Percentiles rank a stretch among this genome's conserved stretches.
Evolutionary conservation across 1,139 yeast genomes (phyloP).

Genomic region (Williopsis jadinii): DNA sequence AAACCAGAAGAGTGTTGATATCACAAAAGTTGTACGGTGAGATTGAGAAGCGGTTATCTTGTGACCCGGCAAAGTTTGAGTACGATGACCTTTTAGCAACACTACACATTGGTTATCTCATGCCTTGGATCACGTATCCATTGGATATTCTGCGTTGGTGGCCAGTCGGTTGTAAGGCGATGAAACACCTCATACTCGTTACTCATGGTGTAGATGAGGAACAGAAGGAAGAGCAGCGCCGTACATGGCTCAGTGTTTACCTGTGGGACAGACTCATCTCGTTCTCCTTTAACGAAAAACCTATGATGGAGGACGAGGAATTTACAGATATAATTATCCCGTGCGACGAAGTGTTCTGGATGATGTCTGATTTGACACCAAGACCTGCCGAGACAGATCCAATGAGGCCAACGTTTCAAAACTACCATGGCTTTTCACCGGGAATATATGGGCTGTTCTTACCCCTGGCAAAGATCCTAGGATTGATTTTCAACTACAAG

Average conservation of each 20-base stretch:
- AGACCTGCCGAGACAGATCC: constrained; percentile 13
- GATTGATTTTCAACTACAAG: constrained; percentile 11
- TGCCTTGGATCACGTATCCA: constrained; percentile 34
- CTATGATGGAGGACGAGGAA: constrained; percentile 29
- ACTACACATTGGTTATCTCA: constrained; percentile 31
- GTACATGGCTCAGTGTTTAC: constrained; percentile 37
- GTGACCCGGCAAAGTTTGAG: constrained; percentile 15
- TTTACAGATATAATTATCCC: constrained; percentile 29
- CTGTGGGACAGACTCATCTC: constrained; percentile 34
- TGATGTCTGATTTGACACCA: constrained; percentile 5
- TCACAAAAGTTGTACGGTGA: constrained; percentile 13
- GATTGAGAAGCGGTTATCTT: constrained; percentile 14
- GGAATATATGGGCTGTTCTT: constrained; percentile 24
- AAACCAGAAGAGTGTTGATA: constrained; percentile 18
- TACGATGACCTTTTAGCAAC: constrained; percentile 33
- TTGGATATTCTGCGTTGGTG: constrained; percentile 35
- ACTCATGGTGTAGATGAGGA: constrained; percentile 20
- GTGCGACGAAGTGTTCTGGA: constrained; percentile 29
- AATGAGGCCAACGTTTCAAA: constrained; percentile 8
- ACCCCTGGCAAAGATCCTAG: constrained; percentile 18
- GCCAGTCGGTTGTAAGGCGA: constrained; percentile 26
- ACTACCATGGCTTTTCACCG: constrained; percentile 9
- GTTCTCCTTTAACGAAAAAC: constrained; percentile 30
- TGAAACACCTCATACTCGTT: constrained; percentile 1
- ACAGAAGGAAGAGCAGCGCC: constrained; percentile 31